These are phyloP conservation scores for Larix kaempferi DNA, from an alignment of 75 land plant genomes.

Conservation along the genomic window DNA sequence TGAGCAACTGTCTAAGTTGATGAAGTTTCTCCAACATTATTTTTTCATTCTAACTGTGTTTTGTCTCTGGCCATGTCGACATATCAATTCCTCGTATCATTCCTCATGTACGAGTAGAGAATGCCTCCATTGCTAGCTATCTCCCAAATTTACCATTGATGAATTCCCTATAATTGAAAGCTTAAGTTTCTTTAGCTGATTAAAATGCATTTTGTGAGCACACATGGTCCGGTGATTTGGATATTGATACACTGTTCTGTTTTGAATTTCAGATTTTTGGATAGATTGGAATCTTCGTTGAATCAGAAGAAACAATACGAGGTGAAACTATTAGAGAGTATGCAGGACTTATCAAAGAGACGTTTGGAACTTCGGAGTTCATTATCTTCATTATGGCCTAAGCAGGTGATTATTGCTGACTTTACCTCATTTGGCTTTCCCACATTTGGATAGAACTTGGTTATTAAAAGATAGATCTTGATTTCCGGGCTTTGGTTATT, in stretches of 20 bases:
- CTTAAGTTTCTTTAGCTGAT: neutral
- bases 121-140: neutral
- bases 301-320: constrained; percentile 87
- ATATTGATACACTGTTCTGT: neutral
- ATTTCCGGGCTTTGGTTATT: no score
- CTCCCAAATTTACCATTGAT: neutral
- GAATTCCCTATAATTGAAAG: neutral
- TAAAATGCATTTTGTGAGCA: neutral
- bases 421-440: constrained; percentile 1
- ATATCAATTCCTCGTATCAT: neutral
- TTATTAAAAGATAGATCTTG: neutral
- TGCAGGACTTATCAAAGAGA: constrained; percentile 59
- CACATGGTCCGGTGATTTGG: neutral
- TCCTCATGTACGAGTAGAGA: neutral
- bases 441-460: neutral
- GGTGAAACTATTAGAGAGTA: constrained; percentile 60
- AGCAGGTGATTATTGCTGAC: constrained; percentile 53
- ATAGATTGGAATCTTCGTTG: constrained; percentile 67
- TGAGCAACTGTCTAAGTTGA: no score
- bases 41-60: no score
- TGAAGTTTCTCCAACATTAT: no score
- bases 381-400: constrained; percentile 87
- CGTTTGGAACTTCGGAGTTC: constrained; percentile 75
- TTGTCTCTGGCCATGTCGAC: neutral
- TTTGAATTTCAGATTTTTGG: constrained; percentile 61